Percentiles rank a stretch among this genome's conserved stretches.
phyloP scores from a whole-genome alignment of 2,329 filamentous ascomycete species.

The Apiospora phragmitis region DNA sequence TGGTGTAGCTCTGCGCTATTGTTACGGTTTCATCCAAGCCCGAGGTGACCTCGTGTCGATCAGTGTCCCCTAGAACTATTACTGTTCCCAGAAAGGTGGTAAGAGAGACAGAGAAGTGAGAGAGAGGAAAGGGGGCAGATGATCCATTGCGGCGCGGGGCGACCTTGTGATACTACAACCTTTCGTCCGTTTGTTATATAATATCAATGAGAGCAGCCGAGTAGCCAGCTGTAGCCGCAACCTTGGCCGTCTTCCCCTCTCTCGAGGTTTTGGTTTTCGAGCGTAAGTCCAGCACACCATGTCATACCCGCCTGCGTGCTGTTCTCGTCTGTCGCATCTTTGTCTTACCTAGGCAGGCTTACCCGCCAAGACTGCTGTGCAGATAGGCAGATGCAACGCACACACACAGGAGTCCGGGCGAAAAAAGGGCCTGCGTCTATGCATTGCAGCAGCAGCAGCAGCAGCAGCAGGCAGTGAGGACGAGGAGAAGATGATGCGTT shows the following conservation, averaged over 20 bases:
- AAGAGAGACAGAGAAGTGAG: too few species aligned
- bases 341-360: background rate
- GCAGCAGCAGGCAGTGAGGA: background rate
- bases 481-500: background rate
- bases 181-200: background rate
- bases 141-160: background rate
- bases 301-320: slow-evolving; percentile 4
- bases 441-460: background rate
- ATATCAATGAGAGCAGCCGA: background rate
- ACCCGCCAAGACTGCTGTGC: background rate
- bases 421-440: background rate
- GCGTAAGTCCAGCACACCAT: background rate
- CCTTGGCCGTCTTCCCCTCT: background rate
- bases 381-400: background rate
- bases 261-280: background rate
- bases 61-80: background rate
- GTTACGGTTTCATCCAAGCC: background rate
- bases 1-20: background rate
- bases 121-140: too few species aligned
- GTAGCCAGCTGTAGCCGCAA: too few species aligned
- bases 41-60: background rate
- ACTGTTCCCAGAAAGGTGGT: too few species aligned
- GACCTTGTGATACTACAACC: background rate
- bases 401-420: background rate
- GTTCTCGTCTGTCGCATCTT: background rate